Evolutionary conservation across 768 basidiomycete genomes (phyloP), one percentile per base, ranked within the genome.

Genomic region (Termitomyces sp.): DNA sequence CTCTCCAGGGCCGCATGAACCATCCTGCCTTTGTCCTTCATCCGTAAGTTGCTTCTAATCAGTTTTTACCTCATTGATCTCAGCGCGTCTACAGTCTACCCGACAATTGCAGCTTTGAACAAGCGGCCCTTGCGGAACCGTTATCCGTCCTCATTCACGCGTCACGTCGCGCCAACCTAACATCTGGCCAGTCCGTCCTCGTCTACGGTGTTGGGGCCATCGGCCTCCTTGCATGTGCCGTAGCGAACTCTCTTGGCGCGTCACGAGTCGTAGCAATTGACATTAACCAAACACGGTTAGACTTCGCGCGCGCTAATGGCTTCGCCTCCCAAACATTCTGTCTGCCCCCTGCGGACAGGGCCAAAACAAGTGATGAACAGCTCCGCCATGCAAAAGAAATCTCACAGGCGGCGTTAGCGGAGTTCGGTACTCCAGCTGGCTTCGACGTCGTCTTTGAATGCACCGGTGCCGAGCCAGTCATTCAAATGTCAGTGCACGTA

Each of bases 361-460:
- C 78, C 37, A 82, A 80, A 68, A 79, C 77, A 8, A 65, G 71
- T 54, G 82, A 84, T 41, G 86, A 84, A 59, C 79, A 76, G 66
- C 81, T 83, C 51, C 76, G 77, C 49, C 75, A 74, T 6, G 84
- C 85, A n/a, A 83, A 82, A 68, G 83, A 85, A 57, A 79, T 71
- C 61, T 76, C 81, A 8, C 69, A 74, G 41, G 65, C 69, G 8
- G 79, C 82, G 6, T 75, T 92, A 56, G 65, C 73, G 48, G 69
- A 76, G 52, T 89, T 91, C 66, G 74, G 71, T 58, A 72, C 79
- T 58, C 76, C 76, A 23, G 86, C 91, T 27, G 96, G 96, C 30
- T 96, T 93, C 72, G 94, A 97, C 69, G 77, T 91, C 66, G 88
- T 98, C 48, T 91, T 95, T 66, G 95, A 98, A 71, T 98, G 95